Conservation (phyloP, 2,329 filamentous ascomycete genomes). For the Fusarium begoniae region DNA sequence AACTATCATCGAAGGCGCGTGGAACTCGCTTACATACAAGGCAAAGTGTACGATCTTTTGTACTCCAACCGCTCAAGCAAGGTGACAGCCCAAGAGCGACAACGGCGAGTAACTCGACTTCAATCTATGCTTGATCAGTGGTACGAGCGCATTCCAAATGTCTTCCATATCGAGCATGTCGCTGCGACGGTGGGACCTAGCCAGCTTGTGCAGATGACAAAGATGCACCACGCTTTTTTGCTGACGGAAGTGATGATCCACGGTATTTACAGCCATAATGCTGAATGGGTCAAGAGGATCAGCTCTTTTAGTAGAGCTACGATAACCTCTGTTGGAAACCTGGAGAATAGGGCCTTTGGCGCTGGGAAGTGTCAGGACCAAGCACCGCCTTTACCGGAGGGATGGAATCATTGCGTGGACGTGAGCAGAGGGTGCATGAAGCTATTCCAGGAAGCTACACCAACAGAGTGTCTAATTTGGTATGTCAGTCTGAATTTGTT, state of each 20-base stretch:
- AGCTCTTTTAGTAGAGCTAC: constrained; percentile 39
- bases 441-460: constrained; percentile 43
- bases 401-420: constrained; percentile 47
- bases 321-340: constrained; percentile 32
- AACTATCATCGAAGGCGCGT: constrained; percentile 53
- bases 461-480: constrained; percentile 48
- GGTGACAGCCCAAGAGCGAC: constrained; percentile 43
- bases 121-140: constrained; percentile 50
- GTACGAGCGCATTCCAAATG: constrained; percentile 46
- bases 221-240: constrained; percentile 51
- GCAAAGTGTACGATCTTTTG: constrained; percentile 53
- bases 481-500: constrained; percentile 23
- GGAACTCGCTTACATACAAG: constrained; percentile 53
- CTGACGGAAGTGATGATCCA: constrained; percentile 50
- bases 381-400: constrained; percentile 38
- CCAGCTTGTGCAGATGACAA: constrained; percentile 48
- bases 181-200: constrained; percentile 41
- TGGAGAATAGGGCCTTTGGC: constrained; percentile 2
- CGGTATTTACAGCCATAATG: constrained; percentile 51
- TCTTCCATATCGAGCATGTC: constrained; percentile 49
- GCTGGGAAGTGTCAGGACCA: neutral
- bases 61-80: constrained; percentile 46
- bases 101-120: constrained; percentile 41
- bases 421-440: constrained; percentile 48
- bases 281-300: constrained; percentile 50